These are phyloP conservation scores for Apostasia shenzhenica DNA, from an alignment of 106 monocot genomes.

Conservation along the genomic window DNA sequence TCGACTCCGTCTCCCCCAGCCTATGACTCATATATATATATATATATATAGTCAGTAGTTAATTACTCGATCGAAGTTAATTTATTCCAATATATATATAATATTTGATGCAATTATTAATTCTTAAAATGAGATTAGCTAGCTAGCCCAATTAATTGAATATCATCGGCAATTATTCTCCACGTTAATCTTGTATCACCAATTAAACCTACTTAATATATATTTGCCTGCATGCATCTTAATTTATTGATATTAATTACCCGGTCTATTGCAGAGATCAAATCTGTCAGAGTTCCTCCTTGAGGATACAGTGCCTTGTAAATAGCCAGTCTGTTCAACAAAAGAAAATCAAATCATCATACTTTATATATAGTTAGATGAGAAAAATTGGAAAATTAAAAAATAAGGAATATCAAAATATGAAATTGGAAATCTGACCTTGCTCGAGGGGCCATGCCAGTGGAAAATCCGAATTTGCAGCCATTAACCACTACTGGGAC, in stretches of 20 bases:
- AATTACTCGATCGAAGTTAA: too few relatives aligned
- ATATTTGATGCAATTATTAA: too few relatives aligned
- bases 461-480: conserved; percentile 60
- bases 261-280: conserved; percentile 71
- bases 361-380: too few relatives aligned
- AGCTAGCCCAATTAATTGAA: too few relatives aligned
- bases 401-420: background rate
- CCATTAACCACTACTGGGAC: conserved; percentile 66
- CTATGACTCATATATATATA: conserved; percentile 9
- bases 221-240: background rate
- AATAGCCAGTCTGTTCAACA: conserved; percentile 42
- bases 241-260: conserved; percentile 18
- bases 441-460: conserved; percentile 87
- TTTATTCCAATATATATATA: too few relatives aligned
- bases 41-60: background rate
- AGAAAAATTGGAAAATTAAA: background rate
- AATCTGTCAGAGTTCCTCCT: conserved; percentile 66
- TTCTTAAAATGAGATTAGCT: too few relatives aligned
- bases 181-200: background rate
- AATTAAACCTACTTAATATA: background rate
- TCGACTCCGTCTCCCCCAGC: conserved; percentile 66
- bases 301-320: conserved; percentile 79
- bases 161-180: background rate
- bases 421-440: conserved; percentile 19
- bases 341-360: background rate